Evolutionary conservation across 2,329 filamentous ascomycete species (phyloP).

Genomic region (Monosporascus sp.): DNA sequence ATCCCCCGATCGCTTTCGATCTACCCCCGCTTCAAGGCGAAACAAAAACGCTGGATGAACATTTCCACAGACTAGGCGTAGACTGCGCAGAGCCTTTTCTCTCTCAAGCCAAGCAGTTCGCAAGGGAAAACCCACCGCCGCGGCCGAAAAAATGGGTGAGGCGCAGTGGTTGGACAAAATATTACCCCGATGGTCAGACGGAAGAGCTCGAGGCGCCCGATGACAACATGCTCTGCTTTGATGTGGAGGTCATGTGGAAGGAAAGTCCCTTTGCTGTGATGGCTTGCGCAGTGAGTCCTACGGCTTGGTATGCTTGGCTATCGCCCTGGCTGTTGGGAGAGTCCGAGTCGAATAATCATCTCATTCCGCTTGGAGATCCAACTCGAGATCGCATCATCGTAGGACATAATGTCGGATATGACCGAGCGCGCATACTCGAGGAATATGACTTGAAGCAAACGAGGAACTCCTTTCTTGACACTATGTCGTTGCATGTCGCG

Average conservation of each 20-base stretch:
- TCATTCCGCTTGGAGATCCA: conserved; percentile 82
- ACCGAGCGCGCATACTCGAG: conserved; percentile 80
- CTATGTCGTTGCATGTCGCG: conserved; percentile 96
- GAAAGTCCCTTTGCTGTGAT: conserved; percentile 90
- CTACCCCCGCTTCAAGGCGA: conserved; percentile 71
- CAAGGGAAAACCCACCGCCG: conserved; percentile 52
- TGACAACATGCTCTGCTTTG: conserved; percentile 81
- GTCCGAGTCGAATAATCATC: conserved; percentile 67
- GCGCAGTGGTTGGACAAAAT: conserved; percentile 91
- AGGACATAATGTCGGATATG: conserved; percentile 94
- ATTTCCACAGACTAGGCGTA: conserved; percentile 83
- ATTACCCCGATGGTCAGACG: conserved; percentile 65
- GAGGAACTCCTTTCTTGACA: conserved; percentile 84
- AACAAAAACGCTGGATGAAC: conserved; percentile 72
- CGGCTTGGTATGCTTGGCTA: conserved; percentile 94
- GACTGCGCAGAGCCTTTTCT: conserved; percentile 86
- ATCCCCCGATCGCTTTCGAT: conserved; percentile 76
- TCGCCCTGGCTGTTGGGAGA: conserved; percentile 92
- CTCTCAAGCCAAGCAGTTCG: conserved; percentile 67
- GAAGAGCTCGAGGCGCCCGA: conserved; percentile 72
- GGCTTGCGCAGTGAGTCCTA: conserved; percentile 87
- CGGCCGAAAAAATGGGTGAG: conserved; percentile 68
- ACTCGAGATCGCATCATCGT: conserved; percentile 70
- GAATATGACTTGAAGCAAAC: conserved; percentile 84
- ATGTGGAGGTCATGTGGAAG: conserved; percentile 96